Base-by-base conservation (phyloP, 106 monocot genomes). In the Iris macrosiphon region DNA sequence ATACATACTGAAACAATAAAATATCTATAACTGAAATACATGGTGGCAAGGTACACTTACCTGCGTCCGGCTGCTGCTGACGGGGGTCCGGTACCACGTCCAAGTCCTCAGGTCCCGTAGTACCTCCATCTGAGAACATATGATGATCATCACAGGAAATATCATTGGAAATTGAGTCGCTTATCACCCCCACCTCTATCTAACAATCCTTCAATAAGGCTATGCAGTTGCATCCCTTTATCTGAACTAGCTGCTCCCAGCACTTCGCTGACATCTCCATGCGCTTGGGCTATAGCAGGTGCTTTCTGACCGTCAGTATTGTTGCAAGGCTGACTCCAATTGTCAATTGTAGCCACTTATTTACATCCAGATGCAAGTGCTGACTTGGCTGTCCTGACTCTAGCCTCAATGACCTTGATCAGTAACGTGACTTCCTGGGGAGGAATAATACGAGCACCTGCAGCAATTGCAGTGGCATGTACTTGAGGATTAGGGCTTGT, bases 401-500 rank as follows among this genome's bases (percentile, higher is more conserved):
- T 31, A 20, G 52, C 52, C 10, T 53, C 32, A 13, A 53, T 53
- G 52, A 19, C 52, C 52, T 53, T 53, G 32, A 53, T 53, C 19
- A 53, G 32, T 17, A 32, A 31, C 19, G 52, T 19, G 7, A 32
- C 52, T 53, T 53, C 52, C 6, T 33, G 32, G 19, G 52, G 32
- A 53, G 52, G 52, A 31, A 53, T 33, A 10, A 53, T 28, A 2
- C 52, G 52, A 4, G 52, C 52, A 32, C 52, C 52, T 11, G 52
- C 52, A 32, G 52, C 52, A 20, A 53, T 53, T 17, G 52, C 52
- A 32, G 52, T 53, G 2, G 80, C 80, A 59, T 71, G 70, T 7
- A 80, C 65, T 46, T 49, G 51, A 25, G 76, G 52, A 22, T 70
- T 76, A 8, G 75, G 63, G 22, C 79, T 61, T 31, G 17, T n/a